Evolutionary conservation across 1,284 basidiomycete genomes (phyloP), one percentile per base, ranked within the genome.

Genomic region (Cutaneotrichosporon mucoides): DNA sequence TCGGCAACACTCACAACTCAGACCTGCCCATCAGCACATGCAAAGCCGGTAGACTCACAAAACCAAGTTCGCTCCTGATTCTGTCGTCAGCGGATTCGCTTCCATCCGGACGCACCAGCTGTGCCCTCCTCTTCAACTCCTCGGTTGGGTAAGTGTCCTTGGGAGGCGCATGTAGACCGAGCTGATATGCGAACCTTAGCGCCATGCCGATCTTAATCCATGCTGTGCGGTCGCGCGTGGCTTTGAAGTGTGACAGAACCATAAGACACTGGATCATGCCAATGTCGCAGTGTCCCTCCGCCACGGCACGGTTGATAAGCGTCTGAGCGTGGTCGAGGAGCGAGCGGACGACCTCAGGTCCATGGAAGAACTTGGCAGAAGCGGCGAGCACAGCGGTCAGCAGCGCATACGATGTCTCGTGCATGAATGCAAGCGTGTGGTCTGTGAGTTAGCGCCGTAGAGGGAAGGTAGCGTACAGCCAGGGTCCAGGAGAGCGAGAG

Each of bases 181-280:
- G 12, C 13, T 46, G 45, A 10, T 46, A 46, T 11, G 45, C 45
- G 13, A 46, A 46, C 10, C 45, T 9, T 10, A 46, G 45, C 11
- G 45, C 45, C 24, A 46, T 46, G 45, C 45, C 45, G 33, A 46
- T 46, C 45, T 46, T 46, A 24, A 46, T 46, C 45, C 45, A 46
- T 6, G 24, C 45, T 4, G 45, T 34, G 24, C 45, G 45, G 11
- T 46, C 45, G 24, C 45, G 7, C 2, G 45, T 46, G 8, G 16
- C 45, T 11, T 46, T 46, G 45, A 46, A 46, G 33, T 46, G 45
- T 16, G 16, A 24, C 6, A 46, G 45, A 16, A 46, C 45, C 45
- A 46, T 46, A 11, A 46, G 45, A 11, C 45, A 46, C 11, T 46
- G 45, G 4, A 46, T 46, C 45, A 46, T 46, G 16, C 45, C 45